Percentiles rank a stretch among this genome's conserved stretches.
Conservation (phyloP, 2,329 filamentous ascomycete species). For the Fusarium sulawesiense region DNA sequence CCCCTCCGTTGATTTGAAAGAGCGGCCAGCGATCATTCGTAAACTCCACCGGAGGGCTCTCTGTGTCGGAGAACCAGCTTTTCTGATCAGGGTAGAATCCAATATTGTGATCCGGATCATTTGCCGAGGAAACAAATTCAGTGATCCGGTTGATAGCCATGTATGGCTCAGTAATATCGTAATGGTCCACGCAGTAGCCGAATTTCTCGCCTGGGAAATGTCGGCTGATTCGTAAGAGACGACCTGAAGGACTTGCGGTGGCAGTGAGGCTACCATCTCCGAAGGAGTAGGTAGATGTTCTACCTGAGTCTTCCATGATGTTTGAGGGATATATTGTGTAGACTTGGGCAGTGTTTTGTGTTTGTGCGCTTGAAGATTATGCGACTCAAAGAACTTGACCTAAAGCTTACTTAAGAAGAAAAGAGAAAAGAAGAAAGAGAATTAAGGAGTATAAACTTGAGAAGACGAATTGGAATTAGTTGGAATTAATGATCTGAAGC, state of each 20-base stretch:
- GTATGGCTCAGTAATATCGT: background rate
- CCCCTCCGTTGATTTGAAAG: accelerated
- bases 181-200: background rate
- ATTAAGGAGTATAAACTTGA: too few relatives aligned
- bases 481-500: too few relatives aligned
- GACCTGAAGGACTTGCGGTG: background rate
- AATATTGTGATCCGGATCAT: background rate
- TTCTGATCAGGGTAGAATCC: background rate
- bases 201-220: background rate
- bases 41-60: accelerated
- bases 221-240: background rate
- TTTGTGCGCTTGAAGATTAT: too few relatives aligned
- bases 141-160: background rate
- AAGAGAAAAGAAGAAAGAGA: background rate
- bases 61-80: accelerated
- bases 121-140: background rate
- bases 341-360: too few relatives aligned
- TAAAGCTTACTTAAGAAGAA: background rate
- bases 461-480: too few relatives aligned
- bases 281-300: background rate
- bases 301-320: background rate
- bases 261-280: background rate
- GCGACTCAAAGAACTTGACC: background rate
- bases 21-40: background rate
- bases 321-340: background rate